Evolutionary conservation across 768 basidiomycete species (phyloP), one percentile per base, ranked within the genome.

Genomic region (Phaffia australis): DNA sequence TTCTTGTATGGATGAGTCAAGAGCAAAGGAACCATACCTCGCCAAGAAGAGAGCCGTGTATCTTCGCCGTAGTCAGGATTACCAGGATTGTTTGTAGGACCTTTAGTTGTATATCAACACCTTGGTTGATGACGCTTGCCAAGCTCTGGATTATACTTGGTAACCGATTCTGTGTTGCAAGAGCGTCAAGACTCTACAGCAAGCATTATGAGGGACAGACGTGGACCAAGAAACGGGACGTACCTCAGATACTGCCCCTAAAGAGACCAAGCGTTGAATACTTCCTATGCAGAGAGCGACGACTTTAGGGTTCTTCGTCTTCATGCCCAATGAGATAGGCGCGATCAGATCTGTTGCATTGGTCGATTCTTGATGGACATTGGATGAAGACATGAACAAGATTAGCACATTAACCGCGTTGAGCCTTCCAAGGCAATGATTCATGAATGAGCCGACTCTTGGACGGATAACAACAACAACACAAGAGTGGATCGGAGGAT

Each of bases 51-150:
- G 80, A 80, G 15, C 88, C 91, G 72, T 91, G 88, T 9, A 94
- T 84, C 9, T 82, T 83, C 0, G 84, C 83, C 72, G 92, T 88
- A 1, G 89, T 93, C 60, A 98, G 84, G 14, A 99, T 83, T 0
- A 88, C 89, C 14, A 95, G 84, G 11, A 98, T 81, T 0, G 90
- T 93, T 75, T 97, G 93, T 0, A 98, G 80, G 30, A 97, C 88
- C 60, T 88, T 87, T 49, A 98, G 81, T 74, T 98, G 95, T 30
- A 97, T 95, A 74, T 99, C 95, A 35, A 98, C 93, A 7, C 92
- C 95, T 74, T 94, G 91, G 32, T 83, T 86, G 79, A 94, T 84
- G 21, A 89, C 89, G 69, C 88, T 86, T 65, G 81, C 83, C 83
- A 99, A 87, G 0, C 87, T 94, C 55, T 78, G 83, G 71, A 98